Evolutionary conservation across 2,329 filamentous ascomycete species (phyloP).

Genomic region (Monosporascus sp.): DNA sequence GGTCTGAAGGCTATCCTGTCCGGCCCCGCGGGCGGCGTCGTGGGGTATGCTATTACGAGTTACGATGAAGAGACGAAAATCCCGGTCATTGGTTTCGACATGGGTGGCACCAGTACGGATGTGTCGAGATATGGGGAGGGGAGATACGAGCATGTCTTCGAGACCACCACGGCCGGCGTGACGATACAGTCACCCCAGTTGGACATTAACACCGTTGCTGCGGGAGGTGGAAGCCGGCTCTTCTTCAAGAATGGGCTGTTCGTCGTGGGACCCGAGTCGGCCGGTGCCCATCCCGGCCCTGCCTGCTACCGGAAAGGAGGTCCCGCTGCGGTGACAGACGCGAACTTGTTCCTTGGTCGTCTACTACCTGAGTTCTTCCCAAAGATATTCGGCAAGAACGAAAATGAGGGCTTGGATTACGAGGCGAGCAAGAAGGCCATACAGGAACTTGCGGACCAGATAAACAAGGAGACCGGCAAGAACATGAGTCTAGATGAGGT

Average conservation of each 20-base stretch:
- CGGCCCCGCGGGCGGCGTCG: conserved; percentile 87
- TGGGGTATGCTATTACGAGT: conserved; percentile 86
- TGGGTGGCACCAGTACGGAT: conserved; percentile 85
- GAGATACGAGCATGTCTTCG: conserved; percentile 87
- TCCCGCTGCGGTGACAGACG: conserved; percentile 87
- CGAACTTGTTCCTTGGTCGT: conserved; percentile 79
- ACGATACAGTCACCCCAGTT: conserved; percentile 89
- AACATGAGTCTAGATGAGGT: conserved; percentile 77
- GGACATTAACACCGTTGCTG: conserved; percentile 92
- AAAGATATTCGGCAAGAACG: conserved; percentile 88
- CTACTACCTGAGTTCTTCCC: conserved; percentile 89
- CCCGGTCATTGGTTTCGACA: conserved; percentile 91
- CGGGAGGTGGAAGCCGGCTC: conserved; percentile 76
- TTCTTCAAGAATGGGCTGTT: conserved; percentile 90
- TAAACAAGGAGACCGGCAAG: conserved; percentile 69
- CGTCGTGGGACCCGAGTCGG: conserved; percentile 83
- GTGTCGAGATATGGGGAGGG: conserved; percentile 83
- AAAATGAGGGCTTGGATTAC: conserved; percentile 73
- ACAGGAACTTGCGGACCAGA: conserved; percentile 66
- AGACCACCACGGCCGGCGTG: conserved; percentile 89
- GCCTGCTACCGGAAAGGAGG: conserved; percentile 89
- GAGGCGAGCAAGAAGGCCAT: conserved; percentile 72
- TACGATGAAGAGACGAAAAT: conserved; percentile 78
- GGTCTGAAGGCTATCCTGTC: conserved; percentile 82
- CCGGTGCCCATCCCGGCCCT: conserved; percentile 82